A percentile compares a stretch with the other conserved stretches of the same genome.
Conservation (phyloP, 2,329 filamentous ascomycete genomes). For the Aspergillus flavus region DNA sequence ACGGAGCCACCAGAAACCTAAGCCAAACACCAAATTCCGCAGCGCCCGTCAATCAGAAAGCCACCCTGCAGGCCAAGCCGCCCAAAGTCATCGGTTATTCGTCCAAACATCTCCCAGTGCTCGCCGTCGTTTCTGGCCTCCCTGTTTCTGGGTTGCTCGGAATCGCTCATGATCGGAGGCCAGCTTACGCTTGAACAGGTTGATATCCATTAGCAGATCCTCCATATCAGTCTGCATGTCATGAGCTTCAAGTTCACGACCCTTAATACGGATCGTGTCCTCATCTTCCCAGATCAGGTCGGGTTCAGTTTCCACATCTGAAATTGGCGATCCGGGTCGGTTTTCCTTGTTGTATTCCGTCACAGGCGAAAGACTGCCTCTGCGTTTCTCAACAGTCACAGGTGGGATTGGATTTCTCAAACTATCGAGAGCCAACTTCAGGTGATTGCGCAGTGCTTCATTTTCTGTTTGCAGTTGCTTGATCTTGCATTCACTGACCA, state of each 20-base stretch:
- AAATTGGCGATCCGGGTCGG: slow-evolving; percentile 29
- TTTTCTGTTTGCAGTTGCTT: slow-evolving; percentile 86
- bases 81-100: slow-evolving; percentile 28
- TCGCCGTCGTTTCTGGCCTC: slow-evolving; percentile 32
- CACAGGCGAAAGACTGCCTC: slow-evolving; percentile 40
- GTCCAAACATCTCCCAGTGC: slow-evolving; percentile 32
- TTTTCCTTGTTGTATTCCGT: slow-evolving; percentile 61
- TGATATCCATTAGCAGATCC: slow-evolving; percentile 76
- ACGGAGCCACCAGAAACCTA: not conserved
- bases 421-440: slow-evolving; percentile 82
- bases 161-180: slow-evolving; percentile 66
- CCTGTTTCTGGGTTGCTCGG: slow-evolving; percentile 28
- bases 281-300: slow-evolving; percentile 53
- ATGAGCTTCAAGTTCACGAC: slow-evolving; percentile 49
- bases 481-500: slow-evolving; percentile 93
- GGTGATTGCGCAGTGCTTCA: slow-evolving; percentile 81
- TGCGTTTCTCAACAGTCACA: slow-evolving; percentile 37
- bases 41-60: slow-evolving; percentile 8
- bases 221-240: slow-evolving; percentile 85
- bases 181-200: slow-evolving; percentile 81
- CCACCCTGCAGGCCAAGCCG: not conserved
- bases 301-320: slow-evolving; percentile 34
- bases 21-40: slow-evolving; percentile 3
- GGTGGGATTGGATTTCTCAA: slow-evolving; percentile 86
- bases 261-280: slow-evolving; percentile 53